These are phyloP conservation scores for Helminthosporium solani DNA, from an alignment of 2,329 filamentous ascomycete species.

Conservation along the genomic window DNA sequence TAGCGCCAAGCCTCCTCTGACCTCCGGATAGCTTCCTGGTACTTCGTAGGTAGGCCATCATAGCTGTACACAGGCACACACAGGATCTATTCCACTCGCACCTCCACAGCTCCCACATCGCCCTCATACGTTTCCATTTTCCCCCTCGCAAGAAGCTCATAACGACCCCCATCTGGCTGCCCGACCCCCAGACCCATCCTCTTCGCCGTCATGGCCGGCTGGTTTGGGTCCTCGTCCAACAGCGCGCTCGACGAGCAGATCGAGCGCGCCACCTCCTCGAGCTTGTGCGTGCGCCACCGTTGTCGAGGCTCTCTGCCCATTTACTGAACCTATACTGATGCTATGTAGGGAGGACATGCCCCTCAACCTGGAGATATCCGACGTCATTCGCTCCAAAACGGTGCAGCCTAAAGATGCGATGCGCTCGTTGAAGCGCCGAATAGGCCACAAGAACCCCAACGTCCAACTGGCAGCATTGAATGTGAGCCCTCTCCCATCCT, in stretches of 20 bases:
- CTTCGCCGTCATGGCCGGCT: constrained; percentile 73
- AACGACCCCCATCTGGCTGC: neutral
- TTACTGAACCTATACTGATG: constrained; percentile 11
- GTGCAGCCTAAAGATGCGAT: constrained; percentile 98
- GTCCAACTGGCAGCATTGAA: constrained; percentile 93
- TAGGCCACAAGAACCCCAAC: constrained; percentile 97
- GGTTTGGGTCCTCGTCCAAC: constrained; percentile 82
- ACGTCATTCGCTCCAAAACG: constrained; percentile 94
- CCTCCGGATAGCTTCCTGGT: neutral
- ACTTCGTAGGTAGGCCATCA: too few species aligned
- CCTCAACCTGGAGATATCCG: constrained; percentile 96
- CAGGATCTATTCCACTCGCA: too few species aligned
- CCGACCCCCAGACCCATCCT: constrained; percentile 2
- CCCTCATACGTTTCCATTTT: neutral
- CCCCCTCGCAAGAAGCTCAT: too few species aligned
- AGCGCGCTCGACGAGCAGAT: constrained; percentile 96
- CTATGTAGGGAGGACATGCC: constrained; percentile 82
- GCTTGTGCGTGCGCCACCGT: constrained; percentile 63
- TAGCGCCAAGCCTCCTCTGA: neutral
- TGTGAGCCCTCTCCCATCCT: constrained; percentile 51
- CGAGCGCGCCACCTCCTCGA: constrained; percentile 90
- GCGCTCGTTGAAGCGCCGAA: constrained; percentile 89
- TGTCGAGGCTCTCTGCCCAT: neutral
- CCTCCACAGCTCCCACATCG: neutral
- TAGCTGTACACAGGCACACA: too few species aligned